Evolutionary conservation across 805 yeast genomes (phyloP).

Genomic region (Debaryomyces tyrocola): DNA sequence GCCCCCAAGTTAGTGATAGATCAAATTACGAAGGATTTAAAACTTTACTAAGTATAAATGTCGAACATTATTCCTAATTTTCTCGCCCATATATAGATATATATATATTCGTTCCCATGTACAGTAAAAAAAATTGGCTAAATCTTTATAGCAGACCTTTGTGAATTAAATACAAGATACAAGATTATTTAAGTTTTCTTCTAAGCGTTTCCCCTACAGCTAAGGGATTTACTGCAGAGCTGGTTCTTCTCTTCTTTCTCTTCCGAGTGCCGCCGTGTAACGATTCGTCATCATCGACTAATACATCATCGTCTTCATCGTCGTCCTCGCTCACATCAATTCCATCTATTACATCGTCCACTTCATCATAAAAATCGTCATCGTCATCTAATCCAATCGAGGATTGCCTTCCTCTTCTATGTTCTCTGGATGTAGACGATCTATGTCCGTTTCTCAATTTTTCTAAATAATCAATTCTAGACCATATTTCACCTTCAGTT

Average conservation of each 20-base stretch:
- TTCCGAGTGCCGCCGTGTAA: constrained; percentile 20
- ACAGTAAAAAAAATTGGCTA: not conserved
- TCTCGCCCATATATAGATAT: too few species aligned
- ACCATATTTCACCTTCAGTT: constrained; percentile 71
- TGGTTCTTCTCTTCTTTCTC: constrained; percentile 37
- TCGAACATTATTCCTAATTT: not conserved
- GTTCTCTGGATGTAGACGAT: constrained; percentile 24
- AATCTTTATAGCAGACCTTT: not conserved
- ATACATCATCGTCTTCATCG: constrained; percentile 28
- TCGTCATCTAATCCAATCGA: constrained; percentile 44
- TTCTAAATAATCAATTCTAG: constrained; percentile 53
- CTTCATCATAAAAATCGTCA: constrained; percentile 43
- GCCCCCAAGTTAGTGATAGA: constrained; percentile 84
- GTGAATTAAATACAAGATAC: constrained; percentile 1
- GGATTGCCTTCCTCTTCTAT: constrained; percentile 34
- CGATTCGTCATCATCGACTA: constrained; percentile 36
- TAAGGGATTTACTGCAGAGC: constrained; percentile 44
- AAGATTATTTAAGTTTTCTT: constrained; percentile 7
- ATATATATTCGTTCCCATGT: too few species aligned
- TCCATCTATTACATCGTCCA: constrained; percentile 41
- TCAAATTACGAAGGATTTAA: constrained; percentile 75
- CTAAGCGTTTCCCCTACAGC: constrained; percentile 15
- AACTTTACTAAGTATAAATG: constrained; percentile 52
- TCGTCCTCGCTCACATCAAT: constrained; percentile 31
- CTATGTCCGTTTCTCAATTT: constrained; percentile 35